phyloP scores from a whole-genome alignment of 495 filamentous ascomycete species.

The Aspergillus olivimuriae region DNA sequence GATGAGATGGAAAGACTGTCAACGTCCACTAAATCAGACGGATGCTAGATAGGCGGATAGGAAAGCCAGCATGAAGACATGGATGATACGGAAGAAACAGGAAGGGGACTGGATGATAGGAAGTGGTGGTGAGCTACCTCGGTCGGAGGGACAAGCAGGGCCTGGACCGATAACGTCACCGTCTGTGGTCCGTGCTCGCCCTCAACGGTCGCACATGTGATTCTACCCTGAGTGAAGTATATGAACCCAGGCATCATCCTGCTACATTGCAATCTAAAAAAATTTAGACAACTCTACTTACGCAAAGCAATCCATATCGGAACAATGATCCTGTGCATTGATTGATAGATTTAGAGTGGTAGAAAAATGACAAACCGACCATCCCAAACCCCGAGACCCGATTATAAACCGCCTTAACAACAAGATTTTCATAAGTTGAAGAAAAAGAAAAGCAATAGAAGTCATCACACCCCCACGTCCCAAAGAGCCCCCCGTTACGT shows the following conservation, averaged over 20 bases:
- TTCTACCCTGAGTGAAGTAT: too few species aligned
- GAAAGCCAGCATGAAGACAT: too few species aligned
- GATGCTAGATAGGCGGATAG: too few species aligned
- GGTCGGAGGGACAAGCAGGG: background rate
- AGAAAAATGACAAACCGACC: background rate
- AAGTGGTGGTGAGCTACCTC: background rate
- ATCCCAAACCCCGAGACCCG: background rate
- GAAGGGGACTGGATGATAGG: too few species aligned
- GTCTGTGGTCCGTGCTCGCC: background rate
- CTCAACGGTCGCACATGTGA: background rate
- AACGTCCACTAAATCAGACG: too few species aligned
- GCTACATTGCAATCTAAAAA: too few species aligned
- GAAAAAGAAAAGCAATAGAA: background rate
- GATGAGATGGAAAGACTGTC: too few species aligned
- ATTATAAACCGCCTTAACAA: background rate
- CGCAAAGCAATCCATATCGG: background rate
- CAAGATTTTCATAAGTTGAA: background rate
- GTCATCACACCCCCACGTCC: background rate
- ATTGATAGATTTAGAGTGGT: background rate
- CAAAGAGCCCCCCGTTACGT: background rate
- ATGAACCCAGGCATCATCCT: background rate
- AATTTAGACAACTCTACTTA: too few species aligned
- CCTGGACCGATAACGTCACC: background rate
- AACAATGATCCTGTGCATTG: background rate
- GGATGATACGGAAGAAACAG: too few species aligned